Evolutionary conservation across 2,329 filamentous ascomycete species (phyloP).

Genomic region (Fusarium sp.): DNA sequence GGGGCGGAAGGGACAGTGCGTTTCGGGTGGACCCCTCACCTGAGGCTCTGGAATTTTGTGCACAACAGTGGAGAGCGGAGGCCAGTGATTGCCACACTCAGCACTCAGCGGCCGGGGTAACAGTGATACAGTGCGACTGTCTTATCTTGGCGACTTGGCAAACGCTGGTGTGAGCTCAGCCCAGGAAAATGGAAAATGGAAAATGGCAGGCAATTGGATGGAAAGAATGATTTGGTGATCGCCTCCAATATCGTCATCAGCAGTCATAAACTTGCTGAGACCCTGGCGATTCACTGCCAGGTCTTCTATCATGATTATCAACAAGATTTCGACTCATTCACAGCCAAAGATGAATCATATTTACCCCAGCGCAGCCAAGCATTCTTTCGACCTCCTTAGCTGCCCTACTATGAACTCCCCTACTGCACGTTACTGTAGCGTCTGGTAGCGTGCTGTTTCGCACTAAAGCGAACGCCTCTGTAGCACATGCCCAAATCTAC

Average conservation of each 20-base stretch:
- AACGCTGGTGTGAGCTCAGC: conserved; percentile 16
- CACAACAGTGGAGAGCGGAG: conserved; percentile 29
- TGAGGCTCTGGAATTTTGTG: conserved; percentile 43
- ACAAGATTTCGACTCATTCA: conserved; percentile 1
- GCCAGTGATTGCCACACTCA: conserved; percentile 31
- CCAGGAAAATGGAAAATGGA: conserved; percentile 8
- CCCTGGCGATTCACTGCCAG: background rate
- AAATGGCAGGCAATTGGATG: background rate
- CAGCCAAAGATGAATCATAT: conserved; percentile 15
- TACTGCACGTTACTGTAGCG: conserved; percentile 7
- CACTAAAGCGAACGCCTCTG: conserved; percentile 46
- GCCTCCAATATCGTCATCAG: conserved; percentile 21
- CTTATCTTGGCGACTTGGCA: conserved; percentile 38
- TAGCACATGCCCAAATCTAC: conserved; percentile 38
- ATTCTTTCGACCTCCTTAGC: conserved; percentile 10
- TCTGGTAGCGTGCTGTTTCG: conserved; percentile 6
- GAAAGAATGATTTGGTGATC: conserved; percentile 3
- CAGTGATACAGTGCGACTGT: conserved; percentile 28
- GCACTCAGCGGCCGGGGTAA: conserved; percentile 19
- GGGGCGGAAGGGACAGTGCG: conserved; percentile 32
- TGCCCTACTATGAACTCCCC: background rate
- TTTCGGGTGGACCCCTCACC: conserved; percentile 41
- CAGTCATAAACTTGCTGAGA: conserved; percentile 8
- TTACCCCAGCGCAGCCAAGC: conserved; percentile 12
- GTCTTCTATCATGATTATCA: background rate